phyloP scores from a whole-genome alignment of 306 rosid genomes.

The Acacia crassicarpa region DNA sequence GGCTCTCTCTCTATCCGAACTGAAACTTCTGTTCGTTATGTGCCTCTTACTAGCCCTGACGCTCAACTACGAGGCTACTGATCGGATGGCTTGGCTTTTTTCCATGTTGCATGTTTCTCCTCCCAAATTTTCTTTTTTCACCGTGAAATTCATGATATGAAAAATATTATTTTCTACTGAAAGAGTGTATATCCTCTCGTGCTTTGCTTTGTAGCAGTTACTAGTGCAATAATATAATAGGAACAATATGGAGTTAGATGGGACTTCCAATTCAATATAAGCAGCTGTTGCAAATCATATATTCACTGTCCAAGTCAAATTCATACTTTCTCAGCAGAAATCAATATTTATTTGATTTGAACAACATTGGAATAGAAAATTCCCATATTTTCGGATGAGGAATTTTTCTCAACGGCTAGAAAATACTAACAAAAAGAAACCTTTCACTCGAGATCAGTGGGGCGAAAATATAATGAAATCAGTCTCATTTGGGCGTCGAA shows the following conservation, averaged over 20 bases:
- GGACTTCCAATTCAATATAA: no score
- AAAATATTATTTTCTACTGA: neutral
- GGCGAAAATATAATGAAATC: conserved; percentile 13
- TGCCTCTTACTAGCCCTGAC: conserved; percentile 89
- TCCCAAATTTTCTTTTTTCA: neutral
- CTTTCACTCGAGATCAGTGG: neutral
- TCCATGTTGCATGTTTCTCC: neutral
- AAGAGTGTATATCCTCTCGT: neutral
- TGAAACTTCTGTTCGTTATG: conserved; percentile 84
- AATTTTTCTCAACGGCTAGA: neutral
- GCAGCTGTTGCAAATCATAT: no score
- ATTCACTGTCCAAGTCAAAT: no score
- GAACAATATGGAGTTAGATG: neutral
- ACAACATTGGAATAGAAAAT: no score
- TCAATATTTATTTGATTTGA: neutral
- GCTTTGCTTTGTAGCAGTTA: neutral
- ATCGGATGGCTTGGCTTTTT: neutral
- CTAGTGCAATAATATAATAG: neutral
- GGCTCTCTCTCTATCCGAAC: conserved; percentile 62
- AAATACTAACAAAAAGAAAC: neutral
- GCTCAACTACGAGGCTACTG: conserved; percentile 62
- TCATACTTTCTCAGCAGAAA: no score
- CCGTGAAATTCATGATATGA: neutral
- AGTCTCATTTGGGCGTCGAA: conserved; percentile 25
- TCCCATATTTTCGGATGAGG: neutral